A percentile compares a stretch with the other conserved stretches of the same genome.
phyloP scores from a whole-genome alignment of 2,329 filamentous ascomycete species.

The Alternaria sp. region DNA sequence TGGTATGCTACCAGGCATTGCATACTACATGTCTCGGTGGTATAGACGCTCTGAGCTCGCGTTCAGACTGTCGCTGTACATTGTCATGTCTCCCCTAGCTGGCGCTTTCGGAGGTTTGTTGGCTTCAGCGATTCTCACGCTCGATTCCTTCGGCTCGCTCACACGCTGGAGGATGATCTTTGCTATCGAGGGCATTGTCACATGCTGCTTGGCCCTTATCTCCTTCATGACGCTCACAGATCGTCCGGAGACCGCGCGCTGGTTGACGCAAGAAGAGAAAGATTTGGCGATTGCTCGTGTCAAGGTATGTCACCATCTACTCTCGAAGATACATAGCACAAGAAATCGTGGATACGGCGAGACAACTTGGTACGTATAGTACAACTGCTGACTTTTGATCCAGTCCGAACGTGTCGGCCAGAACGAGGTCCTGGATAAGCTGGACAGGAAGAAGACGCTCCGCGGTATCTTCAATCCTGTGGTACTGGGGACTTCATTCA shows the following conservation, averaged over 20 bases:
- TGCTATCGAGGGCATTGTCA: conserved; percentile 72
- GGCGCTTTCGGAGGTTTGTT: conserved; percentile 75
- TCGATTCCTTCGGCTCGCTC: conserved; percentile 64
- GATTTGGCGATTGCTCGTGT: conserved; percentile 69
- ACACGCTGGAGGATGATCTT: conserved; percentile 74
- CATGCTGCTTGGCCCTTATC: conserved; percentile 63
- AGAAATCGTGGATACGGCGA: neutral
- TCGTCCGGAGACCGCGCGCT: conserved; percentile 69
- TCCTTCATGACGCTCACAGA: conserved; percentile 71
- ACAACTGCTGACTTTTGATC: neutral
- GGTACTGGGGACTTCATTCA: conserved; percentile 61
- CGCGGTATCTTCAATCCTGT: conserved; percentile 70
- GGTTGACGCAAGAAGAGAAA: conserved; percentile 71
- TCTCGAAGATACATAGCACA: neutral
- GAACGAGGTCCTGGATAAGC: conserved; percentile 67
- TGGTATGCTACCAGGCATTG: conserved; percentile 75
- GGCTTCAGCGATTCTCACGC: conserved; percentile 65
- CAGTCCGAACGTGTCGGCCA: conserved; percentile 67
- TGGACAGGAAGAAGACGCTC: conserved; percentile 65
- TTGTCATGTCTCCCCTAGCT: conserved; percentile 73
- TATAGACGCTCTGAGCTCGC: conserved; percentile 72
- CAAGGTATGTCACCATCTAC: conserved; percentile 47
- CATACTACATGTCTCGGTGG: conserved; percentile 76
- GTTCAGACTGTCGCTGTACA: conserved; percentile 71
- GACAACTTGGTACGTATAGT: neutral